phyloP scores from a whole-genome alignment of 2,329 filamentous ascomycete genomes.

The Colletotrichum zoysiae region DNA sequence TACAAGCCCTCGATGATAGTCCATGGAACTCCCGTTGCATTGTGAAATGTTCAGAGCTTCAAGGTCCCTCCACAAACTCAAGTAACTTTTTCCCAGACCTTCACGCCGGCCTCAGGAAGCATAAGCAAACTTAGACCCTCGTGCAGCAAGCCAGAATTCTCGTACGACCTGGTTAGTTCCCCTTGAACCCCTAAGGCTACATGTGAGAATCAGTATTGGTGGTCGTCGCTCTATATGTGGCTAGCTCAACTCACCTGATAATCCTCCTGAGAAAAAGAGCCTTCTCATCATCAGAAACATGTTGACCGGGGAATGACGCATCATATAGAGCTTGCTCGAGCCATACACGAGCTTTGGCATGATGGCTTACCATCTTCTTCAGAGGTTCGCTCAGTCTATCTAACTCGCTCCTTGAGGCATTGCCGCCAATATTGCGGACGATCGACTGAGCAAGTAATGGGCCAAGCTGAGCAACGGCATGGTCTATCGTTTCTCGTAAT shows the following conservation, averaged over 20 bases:
- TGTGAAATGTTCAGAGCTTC: neutral
- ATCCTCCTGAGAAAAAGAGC: conserved; percentile 74
- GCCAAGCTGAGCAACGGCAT: conserved; percentile 70
- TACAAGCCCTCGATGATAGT: neutral
- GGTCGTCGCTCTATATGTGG: neutral
- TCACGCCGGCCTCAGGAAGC: conserved; percentile 58
- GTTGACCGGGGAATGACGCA: conserved; percentile 69
- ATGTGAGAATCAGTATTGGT: conserved; percentile 12
- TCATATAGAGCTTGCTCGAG: conserved; percentile 70
- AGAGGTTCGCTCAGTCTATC: conserved; percentile 78
- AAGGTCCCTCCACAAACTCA: neutral
- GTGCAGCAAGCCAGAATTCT: conserved; percentile 79
- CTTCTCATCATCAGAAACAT: conserved; percentile 71
- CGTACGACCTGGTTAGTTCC: conserved; percentile 75
- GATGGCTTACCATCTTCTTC: conserved; percentile 73
- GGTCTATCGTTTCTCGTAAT: conserved; percentile 59
- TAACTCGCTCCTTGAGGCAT: conserved; percentile 77
- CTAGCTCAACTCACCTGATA: conserved; percentile 62
- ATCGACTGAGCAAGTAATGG: conserved; percentile 71
- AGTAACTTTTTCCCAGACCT: neutral
- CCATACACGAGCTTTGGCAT: conserved; percentile 70
- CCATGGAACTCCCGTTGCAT: neutral
- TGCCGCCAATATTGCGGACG: conserved; percentile 75
- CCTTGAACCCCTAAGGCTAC: conserved; percentile 72
- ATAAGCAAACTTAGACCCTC: conserved; percentile 72